A percentile compares a stretch with the other conserved stretches of the same genome.
These are phyloP conservation scores for Panicum miliaceum DNA, from an alignment of 176 grass and related monocot genomes.

Conservation along the genomic window DNA sequence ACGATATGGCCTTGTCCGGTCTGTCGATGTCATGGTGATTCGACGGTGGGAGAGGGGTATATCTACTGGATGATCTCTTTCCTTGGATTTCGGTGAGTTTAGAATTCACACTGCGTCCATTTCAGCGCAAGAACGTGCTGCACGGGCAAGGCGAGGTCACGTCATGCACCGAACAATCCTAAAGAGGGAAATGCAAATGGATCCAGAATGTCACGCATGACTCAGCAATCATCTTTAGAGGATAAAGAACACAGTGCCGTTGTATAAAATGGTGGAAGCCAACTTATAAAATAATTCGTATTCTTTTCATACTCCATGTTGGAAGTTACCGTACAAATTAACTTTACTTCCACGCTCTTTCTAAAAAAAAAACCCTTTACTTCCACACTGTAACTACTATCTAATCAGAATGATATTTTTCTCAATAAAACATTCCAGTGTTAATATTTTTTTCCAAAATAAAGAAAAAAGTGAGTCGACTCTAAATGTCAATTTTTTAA, in stretches of 20 bases:
- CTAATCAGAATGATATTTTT: too few species aligned
- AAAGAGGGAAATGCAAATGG: neutral
- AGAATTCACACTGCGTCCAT: constrained; percentile 12
- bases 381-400: neutral
- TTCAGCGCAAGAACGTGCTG: neutral
- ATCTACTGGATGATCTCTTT: neutral
- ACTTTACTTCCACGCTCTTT: too few species aligned
- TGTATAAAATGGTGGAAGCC: neutral
- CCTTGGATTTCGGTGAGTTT: constrained; percentile 10
- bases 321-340: neutral
- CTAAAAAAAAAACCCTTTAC: too few species aligned
- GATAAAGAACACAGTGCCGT: neutral
- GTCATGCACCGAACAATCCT: neutral
- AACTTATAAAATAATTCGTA: neutral
- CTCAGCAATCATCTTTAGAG: too few species aligned
- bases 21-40: neutral
- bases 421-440: too few species aligned
- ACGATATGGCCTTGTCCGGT: neutral
- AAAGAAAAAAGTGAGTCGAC: too few species aligned
- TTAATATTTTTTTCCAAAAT: too few species aligned
- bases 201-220: neutral
- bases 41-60: neutral
- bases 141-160: neutral
- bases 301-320: neutral
- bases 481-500: too few species aligned